phyloP scores from a whole-genome alignment of 2,329 filamentous ascomycete genomes.

The Septoria petroselini region DNA sequence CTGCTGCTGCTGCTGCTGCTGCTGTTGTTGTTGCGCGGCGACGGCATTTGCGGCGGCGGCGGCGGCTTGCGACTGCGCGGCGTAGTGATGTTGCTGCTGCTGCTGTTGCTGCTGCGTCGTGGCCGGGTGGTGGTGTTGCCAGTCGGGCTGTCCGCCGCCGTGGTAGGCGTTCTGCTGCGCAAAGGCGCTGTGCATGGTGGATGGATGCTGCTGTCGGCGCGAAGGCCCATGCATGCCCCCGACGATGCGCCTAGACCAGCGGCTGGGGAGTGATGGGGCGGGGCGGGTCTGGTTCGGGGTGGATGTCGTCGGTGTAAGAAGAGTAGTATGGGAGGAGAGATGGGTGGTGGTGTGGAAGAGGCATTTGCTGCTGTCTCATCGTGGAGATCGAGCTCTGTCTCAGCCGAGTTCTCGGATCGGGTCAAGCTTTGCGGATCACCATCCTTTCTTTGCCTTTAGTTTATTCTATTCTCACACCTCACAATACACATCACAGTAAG shows the following conservation, averaged over 20 bases:
- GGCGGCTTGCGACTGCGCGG: constrained; percentile 42
- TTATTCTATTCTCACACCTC: no score
- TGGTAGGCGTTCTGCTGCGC: constrained; percentile 14
- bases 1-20: no score
- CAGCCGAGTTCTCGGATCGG: no score
- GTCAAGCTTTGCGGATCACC: no score
- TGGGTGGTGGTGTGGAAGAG: neutral
- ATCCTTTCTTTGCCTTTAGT: no score
- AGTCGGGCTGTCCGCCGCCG: constrained; percentile 49
- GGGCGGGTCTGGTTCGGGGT: neutral
- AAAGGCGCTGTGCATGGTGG: constrained; percentile 13
- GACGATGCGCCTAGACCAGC: constrained; percentile 1
- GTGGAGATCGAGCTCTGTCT: constrained; percentile 5
- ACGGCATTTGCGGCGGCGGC: constrained; percentile 46
- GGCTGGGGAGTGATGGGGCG: neutral
- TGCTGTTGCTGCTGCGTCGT: no score
- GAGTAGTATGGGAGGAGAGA: no score
- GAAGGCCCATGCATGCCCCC: constrained; percentile 10
- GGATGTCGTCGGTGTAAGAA: neutral
- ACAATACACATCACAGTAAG: no score
- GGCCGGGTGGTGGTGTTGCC: constrained; percentile 67
- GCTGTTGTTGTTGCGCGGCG: constrained; percentile 36
- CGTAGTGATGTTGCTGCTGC: constrained; percentile 39
- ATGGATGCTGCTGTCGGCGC: constrained; percentile 12
- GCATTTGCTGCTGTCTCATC: no score